These are phyloP conservation scores for Talaromyces nanjingensis DNA, from an alignment of 495 filamentous ascomycete species.

Conservation along the genomic window DNA sequence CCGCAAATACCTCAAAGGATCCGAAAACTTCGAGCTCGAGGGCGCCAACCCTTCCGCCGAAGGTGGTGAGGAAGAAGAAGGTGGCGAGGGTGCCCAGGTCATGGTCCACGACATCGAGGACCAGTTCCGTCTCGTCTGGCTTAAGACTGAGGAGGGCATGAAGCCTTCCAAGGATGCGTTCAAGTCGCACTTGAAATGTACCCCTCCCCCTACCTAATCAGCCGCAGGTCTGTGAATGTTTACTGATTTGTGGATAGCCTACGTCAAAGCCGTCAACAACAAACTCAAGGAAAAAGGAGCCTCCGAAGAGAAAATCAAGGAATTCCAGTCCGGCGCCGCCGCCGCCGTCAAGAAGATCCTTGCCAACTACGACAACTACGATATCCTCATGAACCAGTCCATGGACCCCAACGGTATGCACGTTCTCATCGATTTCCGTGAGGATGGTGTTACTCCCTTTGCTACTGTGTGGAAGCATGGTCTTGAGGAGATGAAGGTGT, in stretches of 20 bases:
- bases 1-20: conserved; percentile 72
- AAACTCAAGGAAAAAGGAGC: conserved; percentile 56
- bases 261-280: conserved; percentile 82
- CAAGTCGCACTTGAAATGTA: conserved; percentile 74
- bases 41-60: conserved; percentile 97
- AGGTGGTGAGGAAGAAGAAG: conserved; percentile 75
- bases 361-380: conserved; percentile 85
- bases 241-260: conserved; percentile 42
- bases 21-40: conserved; percentile 76
- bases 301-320: conserved; percentile 55
- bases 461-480: conserved; percentile 95
- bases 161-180: conserved; percentile 69
- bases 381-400: conserved; percentile 85
- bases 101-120: conserved; percentile 92
- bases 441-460: conserved; percentile 87
- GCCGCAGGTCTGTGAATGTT: background rate
- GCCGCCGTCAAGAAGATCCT: conserved; percentile 72
- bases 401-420: conserved; percentile 94
- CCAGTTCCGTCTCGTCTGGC: conserved; percentile 79
- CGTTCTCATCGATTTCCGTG: conserved; percentile 92
- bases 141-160: conserved; percentile 55
- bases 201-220: background rate
- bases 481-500: conserved; percentile 86
- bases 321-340: conserved; percentile 68
- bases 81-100: conserved; percentile 34